Percentiles rank a stretch among this genome's conserved stretches.
Evolutionary conservation across 179 eudicot species (phyloP).

Genomic region (Sideroxylon spinosum): DNA sequence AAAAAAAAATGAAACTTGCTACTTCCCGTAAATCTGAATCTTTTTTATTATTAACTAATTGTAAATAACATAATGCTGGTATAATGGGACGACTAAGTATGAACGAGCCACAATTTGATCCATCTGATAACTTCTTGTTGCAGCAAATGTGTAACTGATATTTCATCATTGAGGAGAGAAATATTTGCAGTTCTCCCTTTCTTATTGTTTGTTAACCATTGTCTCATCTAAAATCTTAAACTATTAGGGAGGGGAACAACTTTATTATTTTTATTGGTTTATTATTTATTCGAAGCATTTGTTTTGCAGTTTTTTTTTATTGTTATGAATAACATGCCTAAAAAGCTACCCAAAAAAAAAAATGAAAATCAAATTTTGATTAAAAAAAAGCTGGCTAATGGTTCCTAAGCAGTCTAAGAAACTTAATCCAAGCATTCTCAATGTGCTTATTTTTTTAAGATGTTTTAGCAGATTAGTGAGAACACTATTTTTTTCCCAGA

Average conservation of each 20-base stretch:
- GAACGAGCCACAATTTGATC: neutral
- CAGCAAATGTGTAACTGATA: neutral
- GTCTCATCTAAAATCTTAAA: too few species aligned
- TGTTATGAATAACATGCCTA: too few species aligned
- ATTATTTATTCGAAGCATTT: too few species aligned
- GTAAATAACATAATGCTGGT: neutral
- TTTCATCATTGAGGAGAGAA: neutral
- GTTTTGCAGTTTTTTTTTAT: too few species aligned
- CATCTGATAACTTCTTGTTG: neutral
- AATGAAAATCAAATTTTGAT: too few species aligned
- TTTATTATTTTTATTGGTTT: too few species aligned
- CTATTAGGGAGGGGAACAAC: too few species aligned
- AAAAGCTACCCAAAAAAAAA: too few species aligned
- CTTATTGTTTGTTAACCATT: neutral
- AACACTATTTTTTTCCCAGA: slow-evolving; percentile 39
- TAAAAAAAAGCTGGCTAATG: too few species aligned
- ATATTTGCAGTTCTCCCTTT: slow-evolving; percentile 4
- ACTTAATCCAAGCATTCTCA: slow-evolving; percentile 11
- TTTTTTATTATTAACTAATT: neutral
- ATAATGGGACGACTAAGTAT: neutral
- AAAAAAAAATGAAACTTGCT: neutral
- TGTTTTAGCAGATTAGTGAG: slow-evolving; percentile 10
- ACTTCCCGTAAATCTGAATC: neutral
- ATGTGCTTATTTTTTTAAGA: neutral
- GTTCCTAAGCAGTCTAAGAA: neutral